These are phyloP conservation scores for Ophiocordyceps camponoti-leonardi DNA, from an alignment of 2,329 filamentous ascomycete species.

Conservation along the genomic window DNA sequence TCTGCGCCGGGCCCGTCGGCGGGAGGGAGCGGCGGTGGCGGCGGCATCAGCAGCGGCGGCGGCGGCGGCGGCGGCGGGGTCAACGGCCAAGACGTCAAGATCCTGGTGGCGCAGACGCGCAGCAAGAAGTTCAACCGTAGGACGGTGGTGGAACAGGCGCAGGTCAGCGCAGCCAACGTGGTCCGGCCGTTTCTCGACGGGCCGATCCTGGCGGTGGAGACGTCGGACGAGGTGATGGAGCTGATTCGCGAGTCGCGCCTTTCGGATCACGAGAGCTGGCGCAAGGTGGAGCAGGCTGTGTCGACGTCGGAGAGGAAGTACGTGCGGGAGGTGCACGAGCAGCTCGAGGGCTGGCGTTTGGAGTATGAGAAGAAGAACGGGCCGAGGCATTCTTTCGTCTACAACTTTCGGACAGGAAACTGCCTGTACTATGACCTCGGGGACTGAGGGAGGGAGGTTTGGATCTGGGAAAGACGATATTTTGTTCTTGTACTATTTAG, in stretches of 20 bases:
- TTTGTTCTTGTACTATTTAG: too few species aligned
- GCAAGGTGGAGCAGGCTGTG: constrained; percentile 59
- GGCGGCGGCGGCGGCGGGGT: constrained; percentile 14
- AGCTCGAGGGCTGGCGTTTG: constrained; percentile 47
- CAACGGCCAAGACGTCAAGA: constrained; percentile 57
- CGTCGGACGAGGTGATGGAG: constrained; percentile 67
- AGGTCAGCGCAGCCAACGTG: constrained; percentile 39
- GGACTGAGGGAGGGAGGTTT: too few species aligned
- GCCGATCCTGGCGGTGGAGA: constrained; percentile 76
- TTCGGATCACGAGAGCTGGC: constrained; percentile 71
- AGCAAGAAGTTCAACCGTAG: constrained; percentile 86
- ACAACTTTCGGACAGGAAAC: constrained; percentile 74
- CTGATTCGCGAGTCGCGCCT: constrained; percentile 57
- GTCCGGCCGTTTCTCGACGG: constrained; percentile 57
- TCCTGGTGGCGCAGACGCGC: constrained; percentile 67
- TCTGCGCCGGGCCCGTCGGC: background rate
- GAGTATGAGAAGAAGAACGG: constrained; percentile 35
- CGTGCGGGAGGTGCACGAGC: constrained; percentile 62
- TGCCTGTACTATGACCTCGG: constrained; percentile 75
- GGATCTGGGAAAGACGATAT: too few species aligned
- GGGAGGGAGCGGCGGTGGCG: constrained; percentile 7
- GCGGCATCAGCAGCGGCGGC: constrained; percentile 20
- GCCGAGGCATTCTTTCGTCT: constrained; percentile 65
- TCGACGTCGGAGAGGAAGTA: constrained; percentile 68
- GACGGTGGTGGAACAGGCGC: constrained; percentile 69